Evolutionary conservation across 768 basidiomycete species (phyloP), one percentile per base, ranked within the genome.

Genomic region (Lactarius sp.): DNA sequence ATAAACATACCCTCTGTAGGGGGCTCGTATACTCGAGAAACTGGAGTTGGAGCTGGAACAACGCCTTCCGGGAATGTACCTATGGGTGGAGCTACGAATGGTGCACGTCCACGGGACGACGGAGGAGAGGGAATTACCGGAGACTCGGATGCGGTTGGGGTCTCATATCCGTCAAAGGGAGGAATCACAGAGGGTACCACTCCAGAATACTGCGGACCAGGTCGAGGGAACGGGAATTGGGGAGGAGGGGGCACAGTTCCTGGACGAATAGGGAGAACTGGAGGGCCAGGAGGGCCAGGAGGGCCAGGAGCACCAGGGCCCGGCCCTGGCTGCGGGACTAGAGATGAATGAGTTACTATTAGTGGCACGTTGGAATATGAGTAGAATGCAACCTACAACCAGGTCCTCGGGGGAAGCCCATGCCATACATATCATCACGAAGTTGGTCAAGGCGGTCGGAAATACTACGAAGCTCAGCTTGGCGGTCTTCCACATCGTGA

Each of bases 401-500:
- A 46, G 52, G 58, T 42, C 58, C 63, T 60, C 63, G 64, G 6
- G 49, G 1, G 16, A 31, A 7, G 49, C 57, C 58, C 22, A 86
- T 65, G 50, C 81, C 77, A 37, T 80, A 78, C 49, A 81, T 59
- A 44, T 78, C 80, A 4, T 77, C 74, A 36, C 76, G 71, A 6
- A 85, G 70, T 54, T 76, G 74, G 66, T 82, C 79, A 6, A 93
- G 77, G 12, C 88, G 81, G 18, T 83, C 84, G 49, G 83, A 77
- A 8, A 94, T 83, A 9, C 82, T 83, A 18, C 80, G 80, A 44
- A 93, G 74, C 70, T 92, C 91, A 4, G 81, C 78, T 65, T 90
- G 90, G 27, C 92, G 85, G 73, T 92, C 89, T 52, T 81, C 79
- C 0, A 91, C 89, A 71, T 94, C 92, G 39, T 85, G 81, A 60